A percentile compares a stretch with the other conserved stretches of the same genome.
phyloP scores from a whole-genome alignment of 2,329 filamentous ascomycete genomes.

The Capronia epimyces region DNA sequence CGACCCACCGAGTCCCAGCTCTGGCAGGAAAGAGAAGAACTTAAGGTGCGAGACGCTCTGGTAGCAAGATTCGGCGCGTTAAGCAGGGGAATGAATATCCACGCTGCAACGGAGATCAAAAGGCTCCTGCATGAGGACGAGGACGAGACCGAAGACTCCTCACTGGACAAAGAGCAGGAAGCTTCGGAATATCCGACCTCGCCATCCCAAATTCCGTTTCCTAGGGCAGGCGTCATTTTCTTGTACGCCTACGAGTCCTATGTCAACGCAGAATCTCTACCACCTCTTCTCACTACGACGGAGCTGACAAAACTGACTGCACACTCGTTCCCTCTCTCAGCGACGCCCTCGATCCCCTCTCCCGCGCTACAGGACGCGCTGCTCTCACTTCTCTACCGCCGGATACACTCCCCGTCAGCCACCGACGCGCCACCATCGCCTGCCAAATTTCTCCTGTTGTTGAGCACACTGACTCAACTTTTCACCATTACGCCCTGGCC shows the following conservation, averaged over 20 bases:
- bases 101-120: slow-evolving; percentile 14
- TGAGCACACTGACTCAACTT: slow-evolving; percentile 24
- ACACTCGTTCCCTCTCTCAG: slow-evolving; percentile 19
- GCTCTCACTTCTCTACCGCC: slow-evolving; percentile 20
- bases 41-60: slow-evolving; percentile 51
- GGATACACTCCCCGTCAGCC: slow-evolving; percentile 9
- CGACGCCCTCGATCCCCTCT: slow-evolving; percentile 16
- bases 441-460: slow-evolving; percentile 22
- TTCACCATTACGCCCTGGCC: slow-evolving; percentile 25
- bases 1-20: slow-evolving; percentile 47
- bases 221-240: slow-evolving; percentile 23
- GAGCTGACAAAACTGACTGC: slow-evolving; percentile 23
- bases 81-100: slow-evolving; percentile 13
- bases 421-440: slow-evolving; percentile 9
- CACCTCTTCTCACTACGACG: slow-evolving; percentile 10
- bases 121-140: slow-evolving; percentile 13
- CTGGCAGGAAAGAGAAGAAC: slow-evolving; percentile 46
- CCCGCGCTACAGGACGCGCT: slow-evolving; percentile 21
- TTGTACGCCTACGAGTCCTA: slow-evolving; percentile 19
- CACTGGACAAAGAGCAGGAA: slow-evolving; percentile 18
- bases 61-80: slow-evolving; percentile 47
- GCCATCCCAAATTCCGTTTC: slow-evolving; percentile 28
- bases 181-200: slow-evolving; percentile 28
- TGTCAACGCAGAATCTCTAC: slow-evolving; percentile 3
- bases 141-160: slow-evolving; percentile 8